These are phyloP conservation scores for Monosporascus cannonballus DNA, from an alignment of 2,329 filamentous ascomycete genomes.

Conservation along the genomic window DNA sequence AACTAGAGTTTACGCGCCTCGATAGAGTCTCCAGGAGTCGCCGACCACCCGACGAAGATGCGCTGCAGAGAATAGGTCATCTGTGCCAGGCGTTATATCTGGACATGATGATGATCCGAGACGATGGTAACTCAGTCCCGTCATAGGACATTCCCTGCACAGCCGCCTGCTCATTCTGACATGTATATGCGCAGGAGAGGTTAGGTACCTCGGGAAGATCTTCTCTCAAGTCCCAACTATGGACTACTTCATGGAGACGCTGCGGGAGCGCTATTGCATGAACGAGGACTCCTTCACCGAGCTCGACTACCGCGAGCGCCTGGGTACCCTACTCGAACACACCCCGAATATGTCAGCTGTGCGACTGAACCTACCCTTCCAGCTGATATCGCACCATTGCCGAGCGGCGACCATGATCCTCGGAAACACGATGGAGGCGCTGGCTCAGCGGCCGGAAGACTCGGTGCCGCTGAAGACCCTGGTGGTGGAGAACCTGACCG, in stretches of 20 bases:
- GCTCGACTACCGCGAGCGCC: slow-evolving; percentile 35
- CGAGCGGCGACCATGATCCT: slow-evolving; percentile 45
- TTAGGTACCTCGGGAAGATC: slow-evolving; percentile 39
- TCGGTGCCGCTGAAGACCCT: slow-evolving; percentile 36
- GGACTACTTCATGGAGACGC: slow-evolving; percentile 35
- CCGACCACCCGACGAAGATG: slow-evolving; percentile 30
- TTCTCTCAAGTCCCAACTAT: slow-evolving; percentile 41
- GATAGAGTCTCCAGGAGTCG: slow-evolving; percentile 26
- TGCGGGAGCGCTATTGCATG: slow-evolving; percentile 43
- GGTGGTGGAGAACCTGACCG: slow-evolving; percentile 45
- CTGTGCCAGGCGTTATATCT: slow-evolving; percentile 45
- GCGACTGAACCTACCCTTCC: slow-evolving; percentile 46
- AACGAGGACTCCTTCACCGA: slow-evolving; percentile 43
- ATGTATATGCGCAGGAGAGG: slow-evolving; percentile 33
- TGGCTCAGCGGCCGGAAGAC: slow-evolving; percentile 39
- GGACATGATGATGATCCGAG: slow-evolving; percentile 47
- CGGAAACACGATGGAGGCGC: slow-evolving; percentile 44
- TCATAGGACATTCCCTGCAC: too few relatives aligned
- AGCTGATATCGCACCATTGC: slow-evolving; percentile 39
- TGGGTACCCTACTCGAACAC: slow-evolving; percentile 37
- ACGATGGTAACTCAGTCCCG: slow-evolving; percentile 35
- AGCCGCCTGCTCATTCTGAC: background rate
- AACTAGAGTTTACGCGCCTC: slow-evolving; percentile 44
- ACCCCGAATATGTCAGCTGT: slow-evolving; percentile 39
- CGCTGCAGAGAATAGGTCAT: slow-evolving; percentile 38